phyloP scores from a whole-genome alignment of 2,329 filamentous ascomycete species.

The Fusarium poae region DNA sequence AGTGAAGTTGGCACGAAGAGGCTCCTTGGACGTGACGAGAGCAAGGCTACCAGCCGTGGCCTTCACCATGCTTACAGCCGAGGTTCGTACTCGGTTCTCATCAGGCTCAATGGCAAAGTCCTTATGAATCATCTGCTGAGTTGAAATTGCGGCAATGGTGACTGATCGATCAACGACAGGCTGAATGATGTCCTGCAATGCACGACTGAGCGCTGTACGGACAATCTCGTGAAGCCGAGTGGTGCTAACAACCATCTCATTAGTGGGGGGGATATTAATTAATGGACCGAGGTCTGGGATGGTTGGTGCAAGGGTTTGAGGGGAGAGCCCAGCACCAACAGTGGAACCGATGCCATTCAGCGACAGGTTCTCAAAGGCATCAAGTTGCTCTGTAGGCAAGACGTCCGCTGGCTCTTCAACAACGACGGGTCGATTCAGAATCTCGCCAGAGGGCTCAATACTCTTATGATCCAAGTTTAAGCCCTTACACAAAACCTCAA shows the following conservation, averaged over 20 bases:
- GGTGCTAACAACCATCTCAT: constrained; percentile 81
- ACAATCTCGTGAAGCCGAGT: constrained; percentile 81
- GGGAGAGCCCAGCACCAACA: constrained; percentile 79
- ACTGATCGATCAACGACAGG: constrained; percentile 98
- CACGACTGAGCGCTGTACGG: constrained; percentile 85
- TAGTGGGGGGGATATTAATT: constrained; percentile 83
- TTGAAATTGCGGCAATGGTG: constrained; percentile 97
- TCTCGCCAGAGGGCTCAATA: constrained; percentile 88
- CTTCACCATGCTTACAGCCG: constrained; percentile 94
- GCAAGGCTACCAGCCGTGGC: constrained; percentile 93
- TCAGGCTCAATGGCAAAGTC: constrained; percentile 96
- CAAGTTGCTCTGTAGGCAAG: constrained; percentile 75
- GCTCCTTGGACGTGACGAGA: constrained; percentile 98
- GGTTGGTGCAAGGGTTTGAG: constrained; percentile 80
- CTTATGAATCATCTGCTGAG: constrained; percentile 93
- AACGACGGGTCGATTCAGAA: constrained; percentile 78
- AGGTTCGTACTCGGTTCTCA: constrained; percentile 85
- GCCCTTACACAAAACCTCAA: constrained; percentile 95
- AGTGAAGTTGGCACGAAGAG: constrained; percentile 93
- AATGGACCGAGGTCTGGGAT: constrained; percentile 87
- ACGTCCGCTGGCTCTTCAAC: constrained; percentile 73
- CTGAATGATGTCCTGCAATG: constrained; percentile 95
- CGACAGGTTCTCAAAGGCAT: constrained; percentile 85
- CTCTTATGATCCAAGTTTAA: constrained; percentile 91
- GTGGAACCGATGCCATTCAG: constrained; percentile 79